Evolutionary conservation across 495 filamentous ascomycete genomes (phyloP), one percentile per base, ranked within the genome.

Genomic region (Trichoderma orchidacearum): DNA sequence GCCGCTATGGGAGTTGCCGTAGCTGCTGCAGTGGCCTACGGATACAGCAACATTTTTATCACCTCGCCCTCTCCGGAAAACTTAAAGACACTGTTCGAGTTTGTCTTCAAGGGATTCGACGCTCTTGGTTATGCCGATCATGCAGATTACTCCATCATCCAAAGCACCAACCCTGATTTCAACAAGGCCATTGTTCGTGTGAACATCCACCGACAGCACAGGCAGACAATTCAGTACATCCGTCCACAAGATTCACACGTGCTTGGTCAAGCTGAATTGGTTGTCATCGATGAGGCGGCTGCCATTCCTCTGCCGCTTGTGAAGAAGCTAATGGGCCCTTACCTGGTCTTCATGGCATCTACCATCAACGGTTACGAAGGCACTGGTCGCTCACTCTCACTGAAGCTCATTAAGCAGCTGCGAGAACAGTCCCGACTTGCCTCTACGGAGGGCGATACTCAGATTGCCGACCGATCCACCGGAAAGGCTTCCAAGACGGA

Each of bases 281-380:
- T 99, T 5, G 90, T 99, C 9, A 96, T 99, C 60, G 94, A 99
- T 72, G 94, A 99, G 68, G 94, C 94, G 13, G 94, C 94, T 7
- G 94, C 94, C 1, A 99, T 99, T 50, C 94, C 94, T 3, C 71
- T 99, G 9, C 93, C 93, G 7, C 70, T 96, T 41, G 93, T 97
- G 12, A 80, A 85, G 59, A 96, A 96, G 66, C 77, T 99, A 30
- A 88, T 99, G 81, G 93, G 94, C 0, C 93, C 91, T n/a, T 99
- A 97, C 69, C 75, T 97, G 23, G 90, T 97, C 3, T 99, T 99
- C 73, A 99, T 99, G 94, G 90, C 94, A 3, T 97, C 93, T 1
- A 99, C 94, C 13, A 96, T 99, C 71, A 97, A 96, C 64, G 94
- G 94, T 54, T 99, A 99, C 65, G 94, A 99, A 72, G 94, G 94